phyloP scores from a whole-genome alignment of 805 yeast genomes.

The Priceomyces melissophilus region DNA sequence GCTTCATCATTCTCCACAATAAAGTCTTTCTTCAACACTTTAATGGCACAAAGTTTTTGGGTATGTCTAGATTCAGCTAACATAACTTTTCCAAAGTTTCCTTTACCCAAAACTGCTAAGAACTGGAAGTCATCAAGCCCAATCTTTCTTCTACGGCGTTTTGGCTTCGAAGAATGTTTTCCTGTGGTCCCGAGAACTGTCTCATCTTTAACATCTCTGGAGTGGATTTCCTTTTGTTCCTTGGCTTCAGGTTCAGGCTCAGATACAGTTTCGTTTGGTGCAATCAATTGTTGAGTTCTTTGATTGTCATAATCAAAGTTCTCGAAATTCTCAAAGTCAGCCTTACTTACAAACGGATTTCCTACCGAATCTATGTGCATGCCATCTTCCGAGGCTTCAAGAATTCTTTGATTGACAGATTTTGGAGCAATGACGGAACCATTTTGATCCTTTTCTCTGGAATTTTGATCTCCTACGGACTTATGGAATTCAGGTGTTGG shows the following conservation, averaged over 20 bases:
- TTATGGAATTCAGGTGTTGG: slow-evolving; percentile 1
- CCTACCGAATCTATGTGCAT: slow-evolving; percentile 1
- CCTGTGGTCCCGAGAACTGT: slow-evolving; percentile 8
- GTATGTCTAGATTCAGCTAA: slow-evolving; percentile 89
- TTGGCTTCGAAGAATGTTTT: slow-evolving; percentile 25
- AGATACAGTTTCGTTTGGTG: slow-evolving; percentile 8
- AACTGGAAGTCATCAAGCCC: slow-evolving; percentile 95
- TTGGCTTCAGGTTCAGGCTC: slow-evolving; percentile 1
- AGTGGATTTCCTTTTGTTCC: slow-evolving; percentile 3
- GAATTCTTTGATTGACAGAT: slow-evolving; percentile 6
- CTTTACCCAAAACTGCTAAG: slow-evolving; percentile 93
- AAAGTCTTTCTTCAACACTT: slow-evolving; percentile 93
- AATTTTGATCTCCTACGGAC: background rate
- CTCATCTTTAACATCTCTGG: background rate
- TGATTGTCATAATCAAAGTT: slow-evolving; percentile 28
- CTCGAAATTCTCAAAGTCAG: slow-evolving; percentile 8
- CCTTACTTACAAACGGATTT: background rate
- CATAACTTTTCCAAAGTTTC: slow-evolving; percentile 98
- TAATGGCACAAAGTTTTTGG: slow-evolving; percentile 83
- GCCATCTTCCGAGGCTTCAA: slow-evolving; percentile 6
- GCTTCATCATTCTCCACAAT: slow-evolving; percentile 95
- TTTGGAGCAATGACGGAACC: background rate
- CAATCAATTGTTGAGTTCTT: slow-evolving; percentile 14
- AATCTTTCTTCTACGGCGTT: slow-evolving; percentile 59
- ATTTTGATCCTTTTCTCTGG: slow-evolving; percentile 2